These are phyloP conservation scores for Trichoderma orchidacearum DNA, from an alignment of 495 filamentous ascomycete genomes.

Conservation along the genomic window DNA sequence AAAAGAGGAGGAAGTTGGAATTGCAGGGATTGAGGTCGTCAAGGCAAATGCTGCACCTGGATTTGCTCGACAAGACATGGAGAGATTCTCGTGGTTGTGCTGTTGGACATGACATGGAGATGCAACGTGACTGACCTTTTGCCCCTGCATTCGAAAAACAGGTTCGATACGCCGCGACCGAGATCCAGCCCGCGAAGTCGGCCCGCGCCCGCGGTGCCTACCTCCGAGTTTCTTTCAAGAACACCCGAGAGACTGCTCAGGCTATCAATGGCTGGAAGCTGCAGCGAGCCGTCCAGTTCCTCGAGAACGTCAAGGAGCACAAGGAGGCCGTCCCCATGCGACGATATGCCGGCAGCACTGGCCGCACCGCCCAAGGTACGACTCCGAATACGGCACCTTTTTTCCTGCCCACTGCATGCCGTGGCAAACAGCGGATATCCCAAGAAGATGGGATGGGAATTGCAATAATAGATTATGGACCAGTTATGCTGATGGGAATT, in stretches of 20 bases:
- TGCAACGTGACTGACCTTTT: slow-evolving; percentile 19
- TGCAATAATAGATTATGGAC: too few relatives aligned
- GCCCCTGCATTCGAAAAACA: slow-evolving; percentile 18
- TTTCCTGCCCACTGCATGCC: too few relatives aligned
- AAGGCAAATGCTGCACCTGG: too few relatives aligned
- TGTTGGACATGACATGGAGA: background rate
- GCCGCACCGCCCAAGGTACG: slow-evolving; percentile 86
- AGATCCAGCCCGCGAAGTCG: slow-evolving; percentile 80
- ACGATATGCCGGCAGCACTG: slow-evolving; percentile 85
- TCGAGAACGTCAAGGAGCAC: slow-evolving; percentile 92
- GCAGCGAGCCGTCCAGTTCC: slow-evolving; percentile 80
- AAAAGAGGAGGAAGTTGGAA: background rate
- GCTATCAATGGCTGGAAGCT: slow-evolving; percentile 99
- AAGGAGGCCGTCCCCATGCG: slow-evolving; percentile 95
- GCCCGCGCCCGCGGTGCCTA: slow-evolving; percentile 95
- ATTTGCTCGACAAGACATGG: too few relatives aligned
- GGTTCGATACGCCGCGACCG: slow-evolving; percentile 96
- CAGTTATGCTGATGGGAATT: background rate
- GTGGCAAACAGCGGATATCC: too few relatives aligned
- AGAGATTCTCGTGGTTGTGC: background rate
- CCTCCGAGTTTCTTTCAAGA: slow-evolving; percentile 98
- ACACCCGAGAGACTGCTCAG: slow-evolving; percentile 98
- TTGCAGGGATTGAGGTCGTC: background rate
- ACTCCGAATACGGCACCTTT: slow-evolving; percentile 30
- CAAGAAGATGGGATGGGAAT: slow-evolving; percentile 2